Base-by-base conservation (phyloP, 2,329 filamentous ascomycete genomes). In the Ophiostoma populinum region DNA sequence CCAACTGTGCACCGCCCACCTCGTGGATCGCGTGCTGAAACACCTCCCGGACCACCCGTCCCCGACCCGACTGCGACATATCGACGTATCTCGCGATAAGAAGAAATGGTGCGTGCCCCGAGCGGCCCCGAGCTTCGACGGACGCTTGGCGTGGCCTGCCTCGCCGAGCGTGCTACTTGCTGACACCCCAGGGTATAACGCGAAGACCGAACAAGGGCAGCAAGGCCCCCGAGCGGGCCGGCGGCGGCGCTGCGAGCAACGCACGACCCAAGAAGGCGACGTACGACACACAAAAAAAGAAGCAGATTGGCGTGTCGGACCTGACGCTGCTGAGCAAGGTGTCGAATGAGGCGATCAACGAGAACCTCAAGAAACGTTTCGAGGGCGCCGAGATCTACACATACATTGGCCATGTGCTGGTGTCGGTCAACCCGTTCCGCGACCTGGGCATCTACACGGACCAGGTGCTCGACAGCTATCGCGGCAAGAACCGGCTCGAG, bases 371-470 rank as follows among this genome's bases (percentile, higher is more conserved):
- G 67, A 92, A 95, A 64, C 76, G 90, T 42, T 98, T 98, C 58
- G 83, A 95, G 54, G 86, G 87, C 66, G 78, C 70, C 56, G 87
- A 98, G 61, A 98, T 98, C 55, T 98, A 98, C 63, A 98, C 90
- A 52, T 98, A 98, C 58, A 98, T 98, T 55, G 90, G 90, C 62
- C 87, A 95, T 78, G 90, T 98, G 58, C 59, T 98, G 68, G 90
- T 98, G 47, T 95, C 90, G 25, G 90, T 98, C 56, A 98, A 98
- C 58, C 90, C 90, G 24, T 98, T 98, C 58, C 76, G 83, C 53
- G 90, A 98, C 53, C 67, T 93, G 62, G 90, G 90, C 38, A 95
- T 98, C 61, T 98, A 98, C 61, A 95, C 87, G 55, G 87, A 95
- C 46, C 63, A 78, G 50, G 85, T 95, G 39, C 72, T 98, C 51